Conservation (phyloP, 2,329 filamentous ascomycete species). For the Calonectria pseudoturangicola region DNA sequence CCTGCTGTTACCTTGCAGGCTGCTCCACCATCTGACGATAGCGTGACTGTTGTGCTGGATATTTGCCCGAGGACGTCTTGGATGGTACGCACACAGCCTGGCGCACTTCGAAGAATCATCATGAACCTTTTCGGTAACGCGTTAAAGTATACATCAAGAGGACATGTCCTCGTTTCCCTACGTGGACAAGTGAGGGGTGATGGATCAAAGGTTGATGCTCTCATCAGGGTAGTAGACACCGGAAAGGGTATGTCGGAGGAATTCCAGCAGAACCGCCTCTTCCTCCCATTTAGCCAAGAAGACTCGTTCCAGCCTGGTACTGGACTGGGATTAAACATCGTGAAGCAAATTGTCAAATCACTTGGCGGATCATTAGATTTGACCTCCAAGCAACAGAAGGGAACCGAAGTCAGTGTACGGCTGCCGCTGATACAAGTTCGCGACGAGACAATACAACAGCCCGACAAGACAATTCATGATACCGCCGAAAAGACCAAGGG, state of each 20-base stretch:
- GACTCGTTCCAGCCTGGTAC: slow-evolving; percentile 76
- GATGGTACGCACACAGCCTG: slow-evolving; percentile 72
- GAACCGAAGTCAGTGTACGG: slow-evolving; percentile 72
- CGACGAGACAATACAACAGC: slow-evolving; percentile 9
- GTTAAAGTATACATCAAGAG: slow-evolving; percentile 75
- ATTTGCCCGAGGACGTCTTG: slow-evolving; percentile 67
- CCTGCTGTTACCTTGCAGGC: slow-evolving; percentile 37
- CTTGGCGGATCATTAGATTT: slow-evolving; percentile 76
- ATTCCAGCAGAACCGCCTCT: slow-evolving; percentile 76
- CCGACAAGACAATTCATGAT: slow-evolving; percentile 42
- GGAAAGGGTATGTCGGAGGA: slow-evolving; percentile 79
- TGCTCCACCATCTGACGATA: slow-evolving; percentile 48
- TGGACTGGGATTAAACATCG: slow-evolving; percentile 78
- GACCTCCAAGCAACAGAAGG: slow-evolving; percentile 69
- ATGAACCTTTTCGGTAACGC: slow-evolving; percentile 79
- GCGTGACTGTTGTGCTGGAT: slow-evolving; percentile 70
- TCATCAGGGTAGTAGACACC: slow-evolving; percentile 74
- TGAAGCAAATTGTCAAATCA: slow-evolving; percentile 75
- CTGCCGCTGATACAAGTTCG: slow-evolving; percentile 60
- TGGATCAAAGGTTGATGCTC: slow-evolving; percentile 50
- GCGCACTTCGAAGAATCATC: slow-evolving; percentile 71
- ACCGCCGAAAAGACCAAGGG: slow-evolving; percentile 44
- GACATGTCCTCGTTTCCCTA: slow-evolving; percentile 67
- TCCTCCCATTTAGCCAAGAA: slow-evolving; percentile 79
- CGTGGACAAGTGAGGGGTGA: slow-evolving; percentile 50